Base-by-base conservation (phyloP, 768 basidiomycete species). In the Boletus rex-veris region DNA sequence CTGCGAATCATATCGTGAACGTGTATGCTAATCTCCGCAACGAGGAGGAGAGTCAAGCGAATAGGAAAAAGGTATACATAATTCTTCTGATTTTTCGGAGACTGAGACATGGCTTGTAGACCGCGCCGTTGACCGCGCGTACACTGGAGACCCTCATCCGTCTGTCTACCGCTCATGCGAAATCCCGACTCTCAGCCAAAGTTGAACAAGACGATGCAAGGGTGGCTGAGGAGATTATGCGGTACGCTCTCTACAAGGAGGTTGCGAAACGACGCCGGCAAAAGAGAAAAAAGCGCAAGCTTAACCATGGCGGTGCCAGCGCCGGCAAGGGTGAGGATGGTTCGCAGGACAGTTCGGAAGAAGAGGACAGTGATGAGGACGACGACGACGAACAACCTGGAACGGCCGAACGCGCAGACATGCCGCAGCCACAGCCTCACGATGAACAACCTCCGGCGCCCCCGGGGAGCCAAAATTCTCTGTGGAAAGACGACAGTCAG, bases 81-180 rank as follows among this genome's bases (percentile, higher is more conserved):
- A 45, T 39, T 19, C 21, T 40, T 19, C 33, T 35, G 7, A 26
- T 44, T 31, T 41, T 26, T 40, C 37, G 53, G 46, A 50, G 4
- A 58, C 44, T 50, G 39, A 64, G 60, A 48, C 53, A 41, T 58
- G 50, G 52, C 35, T 15, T 49, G 48, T 62, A 98, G 96, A 99
- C 97, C 5, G 90, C 96, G 5, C 97, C 97, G 10, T 75, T 99
- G 62, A 99, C 97, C 3, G 96, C 97, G 18, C 95, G 97, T 80
- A 97, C 97, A 4, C 84, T 99, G 54, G 97, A 99, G 73, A 99
- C 97, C 0, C 81, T 99, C 45, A 99, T 99, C 71, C 97, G 97
- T 77, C 81, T 99, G 9, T 85, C 97, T 5, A 99, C 96, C 16
- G 97, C 97, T 1, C 97, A 99, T 72, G 97, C 97, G 42, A 99